Percentiles rank a stretch among this genome's conserved stretches.
phyloP scores from a whole-genome alignment of 2,329 filamentous ascomycete genomes.

The Epicoccum sorghinum region DNA sequence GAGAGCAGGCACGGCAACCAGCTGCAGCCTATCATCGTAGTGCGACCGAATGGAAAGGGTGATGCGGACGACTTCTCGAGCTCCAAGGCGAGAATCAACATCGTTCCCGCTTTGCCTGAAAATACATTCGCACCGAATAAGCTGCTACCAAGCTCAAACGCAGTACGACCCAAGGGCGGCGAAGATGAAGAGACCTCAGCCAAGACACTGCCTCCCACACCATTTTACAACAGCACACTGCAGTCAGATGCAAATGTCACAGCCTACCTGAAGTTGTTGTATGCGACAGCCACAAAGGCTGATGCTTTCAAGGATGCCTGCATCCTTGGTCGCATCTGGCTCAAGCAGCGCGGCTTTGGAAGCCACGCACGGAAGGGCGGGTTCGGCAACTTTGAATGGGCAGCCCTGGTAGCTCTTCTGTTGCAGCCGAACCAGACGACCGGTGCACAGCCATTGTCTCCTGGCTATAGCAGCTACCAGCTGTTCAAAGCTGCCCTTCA shows the following conservation, averaged over 20 bases:
- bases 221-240: conserved; percentile 88
- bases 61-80: conserved; percentile 46
- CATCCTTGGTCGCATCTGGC: conserved; percentile 84
- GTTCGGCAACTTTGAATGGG: conserved; percentile 94
- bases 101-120: conserved; percentile 76
- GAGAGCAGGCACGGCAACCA: conserved; percentile 73
- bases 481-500: conserved; percentile 95
- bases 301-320: conserved; percentile 81
- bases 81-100: conserved; percentile 62
- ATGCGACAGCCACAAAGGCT: conserved; percentile 72
- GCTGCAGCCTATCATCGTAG: conserved; percentile 71
- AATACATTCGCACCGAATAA: conserved; percentile 74
- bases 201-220: conserved; percentile 60
- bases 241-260: conserved; percentile 77
- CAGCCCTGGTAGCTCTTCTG: conserved; percentile 77
- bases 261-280: conserved; percentile 75
- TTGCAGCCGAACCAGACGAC: conserved; percentile 77
- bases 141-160: conserved; percentile 71
- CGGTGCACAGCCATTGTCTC: conserved; percentile 73
- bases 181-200: conserved; percentile 50
- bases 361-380: conserved; percentile 75
- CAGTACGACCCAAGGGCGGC: conserved; percentile 65
- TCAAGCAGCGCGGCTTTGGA: conserved; percentile 83
- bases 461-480: conserved; percentile 86
- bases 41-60: conserved; percentile 47